Conservation (phyloP, 2,329 filamentous ascomycete species). For the Coniochaeta sp. region DNA sequence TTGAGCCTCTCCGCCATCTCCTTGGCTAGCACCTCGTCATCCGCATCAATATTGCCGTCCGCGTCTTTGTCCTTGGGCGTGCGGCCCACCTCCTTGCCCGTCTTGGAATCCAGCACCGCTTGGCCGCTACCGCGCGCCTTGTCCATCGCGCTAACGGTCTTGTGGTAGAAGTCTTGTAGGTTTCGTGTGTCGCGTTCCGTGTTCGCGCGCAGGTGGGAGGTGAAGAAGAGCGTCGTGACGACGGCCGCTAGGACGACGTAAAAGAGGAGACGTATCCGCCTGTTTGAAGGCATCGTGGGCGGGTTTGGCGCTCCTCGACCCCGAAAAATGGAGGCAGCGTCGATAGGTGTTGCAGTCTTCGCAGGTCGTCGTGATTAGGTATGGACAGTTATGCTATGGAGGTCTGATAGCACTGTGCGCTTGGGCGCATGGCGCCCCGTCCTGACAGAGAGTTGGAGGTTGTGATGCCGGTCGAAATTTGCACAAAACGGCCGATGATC, state of each 20-base stretch:
- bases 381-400: not conserved
- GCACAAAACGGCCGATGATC: not conserved
- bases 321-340: no score
- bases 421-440: not conserved
- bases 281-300: slow-evolving; percentile 15
- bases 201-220: slow-evolving; percentile 47
- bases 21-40: slow-evolving; percentile 44
- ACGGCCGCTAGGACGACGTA: slow-evolving; percentile 58
- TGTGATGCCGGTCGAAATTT: not conserved
- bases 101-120: slow-evolving; percentile 31
- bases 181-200: slow-evolving; percentile 34
- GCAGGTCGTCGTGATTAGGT: not conserved
- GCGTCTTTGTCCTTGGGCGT: slow-evolving; percentile 40
- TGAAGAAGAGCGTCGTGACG: slow-evolving; percentile 66
- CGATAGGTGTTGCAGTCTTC: not conserved
- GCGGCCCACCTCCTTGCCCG: slow-evolving; percentile 24
- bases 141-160: slow-evolving; percentile 49
- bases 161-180: slow-evolving; percentile 50
- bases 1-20: slow-evolving; percentile 55
- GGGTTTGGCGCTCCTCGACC: not conserved
- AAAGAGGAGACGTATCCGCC: slow-evolving; percentile 32
- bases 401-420: not conserved
- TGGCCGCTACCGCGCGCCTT: slow-evolving; percentile 22
- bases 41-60: slow-evolving; percentile 48
- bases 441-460: not conserved